Conservation (phyloP, 345 rosid species). For the Salix purpurea region DNA sequence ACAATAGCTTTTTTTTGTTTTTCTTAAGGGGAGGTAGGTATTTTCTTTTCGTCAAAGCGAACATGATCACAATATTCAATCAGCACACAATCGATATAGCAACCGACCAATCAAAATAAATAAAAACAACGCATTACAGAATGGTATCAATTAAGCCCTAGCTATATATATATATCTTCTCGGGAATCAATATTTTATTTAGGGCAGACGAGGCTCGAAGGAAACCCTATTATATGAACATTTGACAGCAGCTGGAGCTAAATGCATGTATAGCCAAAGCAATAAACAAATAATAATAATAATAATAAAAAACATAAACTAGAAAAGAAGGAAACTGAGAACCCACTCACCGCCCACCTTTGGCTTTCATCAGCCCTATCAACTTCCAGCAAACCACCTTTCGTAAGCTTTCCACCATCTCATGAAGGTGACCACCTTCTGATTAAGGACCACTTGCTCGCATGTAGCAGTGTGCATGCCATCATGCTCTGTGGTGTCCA, state of each 20-base stretch:
- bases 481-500: constrained; percentile 29
- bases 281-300: background rate
- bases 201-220: background rate
- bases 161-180: background rate
- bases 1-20: no score
- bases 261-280: background rate
- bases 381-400: constrained; percentile 26
- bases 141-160: no score
- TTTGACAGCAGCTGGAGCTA: background rate
- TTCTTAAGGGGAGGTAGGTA: no score
- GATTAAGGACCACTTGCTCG: constrained; percentile 19
- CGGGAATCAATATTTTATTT: background rate
- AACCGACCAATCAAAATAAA: no score
- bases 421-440: constrained; percentile 32
- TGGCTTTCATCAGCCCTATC: constrained; percentile 20
- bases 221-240: background rate
- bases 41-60: no score
- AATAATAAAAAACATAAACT: background rate
- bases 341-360: constrained; percentile 37
- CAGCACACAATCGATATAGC: no score
- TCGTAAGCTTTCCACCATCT: constrained; percentile 34
- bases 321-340: background rate
- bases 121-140: no score
- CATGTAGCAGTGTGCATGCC: background rate
- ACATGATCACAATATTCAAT: no score